Percentiles rank a stretch among this genome's conserved stretches.
phyloP scores from a whole-genome alignment of 345 rosid genomes.

The Citrus glauca region DNA sequence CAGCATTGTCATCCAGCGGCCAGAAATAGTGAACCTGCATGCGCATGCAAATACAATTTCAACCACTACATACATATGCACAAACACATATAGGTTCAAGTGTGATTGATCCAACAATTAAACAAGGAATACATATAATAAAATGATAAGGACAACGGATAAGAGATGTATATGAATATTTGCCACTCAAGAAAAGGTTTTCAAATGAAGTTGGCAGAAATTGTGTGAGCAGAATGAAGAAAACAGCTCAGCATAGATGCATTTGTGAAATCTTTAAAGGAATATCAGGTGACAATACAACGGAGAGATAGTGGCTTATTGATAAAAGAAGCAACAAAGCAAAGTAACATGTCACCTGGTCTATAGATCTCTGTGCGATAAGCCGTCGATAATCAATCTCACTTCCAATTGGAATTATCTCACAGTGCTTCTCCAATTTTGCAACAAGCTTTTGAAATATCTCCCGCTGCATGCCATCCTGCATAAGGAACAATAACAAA shows the following conservation, averaged over 20 bases:
- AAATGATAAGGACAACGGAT: background rate
- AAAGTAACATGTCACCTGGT: constrained; percentile 33
- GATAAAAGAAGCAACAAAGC: background rate
- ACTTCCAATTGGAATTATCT: constrained; percentile 65
- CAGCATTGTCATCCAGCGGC: constrained; percentile 50
- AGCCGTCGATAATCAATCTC: constrained; percentile 85
- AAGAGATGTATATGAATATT: background rate
- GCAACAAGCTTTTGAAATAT: constrained; percentile 67
- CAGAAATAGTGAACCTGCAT: constrained; percentile 74
- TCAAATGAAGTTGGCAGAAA: background rate
- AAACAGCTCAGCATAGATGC: background rate
- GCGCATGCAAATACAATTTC: constrained; percentile 19
- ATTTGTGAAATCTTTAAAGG: background rate
- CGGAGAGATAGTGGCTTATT: background rate
- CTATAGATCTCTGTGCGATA: constrained; percentile 53
- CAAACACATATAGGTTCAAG: background rate
- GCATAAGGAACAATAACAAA: constrained; percentile 19
- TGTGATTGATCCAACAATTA: background rate
- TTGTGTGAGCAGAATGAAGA: background rate
- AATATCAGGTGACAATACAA: background rate
- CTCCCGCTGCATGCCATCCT: constrained; percentile 96
- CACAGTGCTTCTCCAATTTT: constrained; percentile 76
- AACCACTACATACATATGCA: constrained; percentile 12
- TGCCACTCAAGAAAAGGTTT: background rate
- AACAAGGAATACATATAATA: no score